Percentiles rank a stretch among this genome's conserved stretches.
Evolutionary conservation across 2,329 filamentous ascomycete species (phyloP).

Genomic region (Ceratocystis cubensis): DNA sequence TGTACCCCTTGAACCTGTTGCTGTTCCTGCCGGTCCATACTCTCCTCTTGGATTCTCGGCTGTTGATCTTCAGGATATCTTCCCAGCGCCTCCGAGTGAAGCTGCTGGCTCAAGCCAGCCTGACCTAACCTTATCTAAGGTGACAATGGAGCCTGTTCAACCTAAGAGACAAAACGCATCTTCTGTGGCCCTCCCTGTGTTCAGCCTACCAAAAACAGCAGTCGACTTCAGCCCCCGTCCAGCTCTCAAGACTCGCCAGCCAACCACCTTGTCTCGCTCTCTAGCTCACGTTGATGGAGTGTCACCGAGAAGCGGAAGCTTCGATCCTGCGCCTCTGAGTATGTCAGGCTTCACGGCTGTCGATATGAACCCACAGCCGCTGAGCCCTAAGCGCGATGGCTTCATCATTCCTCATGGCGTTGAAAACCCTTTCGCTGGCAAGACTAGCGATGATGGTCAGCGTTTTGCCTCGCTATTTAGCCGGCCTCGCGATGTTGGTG

Average conservation of each 20-base stretch:
- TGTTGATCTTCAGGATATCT: conserved; percentile 19
- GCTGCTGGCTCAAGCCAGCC: not conserved
- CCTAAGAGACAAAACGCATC: conserved; percentile 8
- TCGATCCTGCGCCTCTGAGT: conserved; percentile 6
- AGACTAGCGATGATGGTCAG: conserved; percentile 24
- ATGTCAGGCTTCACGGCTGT: conserved; percentile 17
- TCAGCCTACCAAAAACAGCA: conserved; percentile 9
- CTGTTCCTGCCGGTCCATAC: conserved; percentile 10
- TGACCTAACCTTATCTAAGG: conserved; percentile 6
- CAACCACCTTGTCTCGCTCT: conserved; percentile 1
- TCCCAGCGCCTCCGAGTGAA: conserved; percentile 16
- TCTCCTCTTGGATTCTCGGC: conserved; percentile 18
- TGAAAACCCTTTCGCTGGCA: conserved; percentile 26
- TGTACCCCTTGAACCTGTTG: conserved; percentile 10
- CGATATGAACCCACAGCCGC: conserved; percentile 17
- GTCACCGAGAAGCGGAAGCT: conserved; percentile 11
- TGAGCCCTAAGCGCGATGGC: conserved; percentile 41
- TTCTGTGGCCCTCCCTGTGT: conserved; percentile 2
- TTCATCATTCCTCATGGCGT: conserved; percentile 44
- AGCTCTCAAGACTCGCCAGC: not conserved
- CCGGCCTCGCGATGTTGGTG: conserved; percentile 25
- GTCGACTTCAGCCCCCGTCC: conserved; percentile 13
- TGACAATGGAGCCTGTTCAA: conserved; percentile 10
- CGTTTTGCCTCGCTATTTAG: conserved; percentile 35
- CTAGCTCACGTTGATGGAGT: conserved; percentile 8